phyloP scores from a whole-genome alignment of 1,139 yeast genomes.

The Taiozyma onychis region DNA sequence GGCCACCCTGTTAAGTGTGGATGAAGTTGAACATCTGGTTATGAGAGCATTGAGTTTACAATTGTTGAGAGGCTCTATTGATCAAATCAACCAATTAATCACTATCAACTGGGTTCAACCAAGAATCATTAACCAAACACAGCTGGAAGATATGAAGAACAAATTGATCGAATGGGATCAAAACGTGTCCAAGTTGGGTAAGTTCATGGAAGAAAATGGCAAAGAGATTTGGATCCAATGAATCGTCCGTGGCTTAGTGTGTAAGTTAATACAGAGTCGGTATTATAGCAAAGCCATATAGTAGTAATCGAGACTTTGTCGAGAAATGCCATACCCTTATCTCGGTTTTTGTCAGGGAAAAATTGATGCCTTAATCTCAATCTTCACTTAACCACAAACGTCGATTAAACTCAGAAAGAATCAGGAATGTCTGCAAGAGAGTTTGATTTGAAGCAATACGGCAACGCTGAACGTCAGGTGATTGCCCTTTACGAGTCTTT shows the following conservation, averaged over 20 bases:
- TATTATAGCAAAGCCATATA: too few relatives aligned
- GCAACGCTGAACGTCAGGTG: background rate
- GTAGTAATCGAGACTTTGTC: too few relatives aligned
- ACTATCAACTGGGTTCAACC: constrained; percentile 95
- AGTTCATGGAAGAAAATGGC: constrained; percentile 53
- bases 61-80: constrained; percentile 79
- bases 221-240: constrained; percentile 51
- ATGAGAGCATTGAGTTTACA: constrained; percentile 88
- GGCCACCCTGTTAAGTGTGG: constrained; percentile 60
- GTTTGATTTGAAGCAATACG: background rate
- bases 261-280: background rate
- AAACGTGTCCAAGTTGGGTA: constrained; percentile 62
- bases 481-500: background rate
- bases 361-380: too few relatives aligned
- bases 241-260: background rate
- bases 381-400: background rate
- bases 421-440: background rate
- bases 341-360: too few relatives aligned
- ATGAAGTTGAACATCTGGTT: constrained; percentile 79
- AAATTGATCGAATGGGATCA: constrained; percentile 75
- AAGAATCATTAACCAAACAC: constrained; percentile 76
- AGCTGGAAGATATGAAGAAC: constrained; percentile 69
- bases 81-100: constrained; percentile 75
- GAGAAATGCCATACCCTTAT: too few relatives aligned
- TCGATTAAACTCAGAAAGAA: background rate